Percentiles rank a stretch among this genome's conserved stretches.
phyloP scores from a whole-genome alignment of 2,329 filamentous ascomycete species.

The Trichoderma sp. region DNA sequence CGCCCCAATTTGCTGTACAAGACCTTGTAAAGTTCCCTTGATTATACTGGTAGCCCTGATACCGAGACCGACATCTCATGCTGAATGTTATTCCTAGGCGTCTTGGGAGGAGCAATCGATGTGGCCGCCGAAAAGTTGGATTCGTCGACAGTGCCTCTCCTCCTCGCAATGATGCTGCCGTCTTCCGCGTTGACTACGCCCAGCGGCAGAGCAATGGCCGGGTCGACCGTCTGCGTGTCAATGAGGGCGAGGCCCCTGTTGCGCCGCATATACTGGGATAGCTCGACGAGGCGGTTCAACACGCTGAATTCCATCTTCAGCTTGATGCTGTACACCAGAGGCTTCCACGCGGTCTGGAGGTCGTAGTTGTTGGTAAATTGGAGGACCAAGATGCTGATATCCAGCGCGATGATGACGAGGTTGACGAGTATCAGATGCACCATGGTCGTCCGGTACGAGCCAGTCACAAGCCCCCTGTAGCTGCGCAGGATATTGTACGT shows the following conservation, averaged over 20 bases:
- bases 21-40: neutral
- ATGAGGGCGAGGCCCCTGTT: slow-evolving; percentile 24
- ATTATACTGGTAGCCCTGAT: neutral
- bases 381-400: slow-evolving; percentile 39
- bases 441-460: slow-evolving; percentile 24
- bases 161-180: neutral
- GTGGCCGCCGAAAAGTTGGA: slow-evolving; percentile 3
- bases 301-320: slow-evolving; percentile 40
- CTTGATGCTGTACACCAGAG: slow-evolving; percentile 39
- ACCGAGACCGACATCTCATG: neutral
- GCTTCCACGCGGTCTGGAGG: slow-evolving; percentile 39
- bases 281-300: slow-evolving; percentile 37
- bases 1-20: neutral
- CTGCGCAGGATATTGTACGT: slow-evolving; percentile 50
- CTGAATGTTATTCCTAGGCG: neutral
- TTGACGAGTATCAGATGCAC: slow-evolving; percentile 46
- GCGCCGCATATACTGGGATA: slow-evolving; percentile 26
- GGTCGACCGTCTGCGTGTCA: neutral
- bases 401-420: slow-evolving; percentile 44
- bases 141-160: slow-evolving; percentile 1
- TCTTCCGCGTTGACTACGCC: neutral
- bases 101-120: neutral
- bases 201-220: neutral
- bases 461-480: slow-evolving; percentile 35
- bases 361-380: slow-evolving; percentile 36